Conservation (phyloP, 345 rosid genomes). For the Carallia brachiata region DNA sequence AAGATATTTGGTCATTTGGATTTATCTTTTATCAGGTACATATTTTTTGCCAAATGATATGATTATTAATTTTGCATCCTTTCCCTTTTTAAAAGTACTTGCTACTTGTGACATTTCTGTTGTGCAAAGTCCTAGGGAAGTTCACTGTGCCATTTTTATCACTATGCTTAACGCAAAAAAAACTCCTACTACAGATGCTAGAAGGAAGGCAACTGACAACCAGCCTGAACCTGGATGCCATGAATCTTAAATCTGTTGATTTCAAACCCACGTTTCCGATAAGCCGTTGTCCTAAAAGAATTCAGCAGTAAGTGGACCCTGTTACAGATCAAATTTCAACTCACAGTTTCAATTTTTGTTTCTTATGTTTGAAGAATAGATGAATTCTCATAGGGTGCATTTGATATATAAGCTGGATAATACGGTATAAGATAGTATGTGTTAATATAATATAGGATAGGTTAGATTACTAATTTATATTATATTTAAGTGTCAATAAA, state of each 20-base stretch:
- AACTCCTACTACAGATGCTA: conserved; percentile 40
- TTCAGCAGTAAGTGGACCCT: conserved; percentile 41
- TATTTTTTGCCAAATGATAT: too few relatives aligned
- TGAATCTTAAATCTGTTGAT: conserved; percentile 23
- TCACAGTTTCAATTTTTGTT: neutral
- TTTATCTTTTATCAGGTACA: conserved; percentile 48
- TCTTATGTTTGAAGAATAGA: neutral
- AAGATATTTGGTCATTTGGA: conserved; percentile 42
- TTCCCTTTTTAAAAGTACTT: neutral
- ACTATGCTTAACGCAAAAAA: neutral
- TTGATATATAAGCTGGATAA: too few relatives aligned
- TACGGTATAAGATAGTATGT: too few relatives aligned
- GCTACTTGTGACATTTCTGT: too few relatives aligned
- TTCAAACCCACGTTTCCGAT: conserved; percentile 35
- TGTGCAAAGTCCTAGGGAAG: neutral
- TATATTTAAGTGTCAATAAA: too few relatives aligned
- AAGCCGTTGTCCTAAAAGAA: conserved; percentile 42
- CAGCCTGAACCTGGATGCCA: conserved; percentile 15
- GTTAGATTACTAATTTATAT: too few relatives aligned
- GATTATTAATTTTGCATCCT: neutral
- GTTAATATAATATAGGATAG: too few relatives aligned
- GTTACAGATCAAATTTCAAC: neutral
- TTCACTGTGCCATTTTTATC: too few relatives aligned
- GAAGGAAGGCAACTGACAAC: conserved; percentile 35
- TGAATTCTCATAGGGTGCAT: neutral